Percentiles rank a stretch among this genome's conserved stretches.
Evolutionary conservation across 2,329 filamentous ascomycete genomes (phyloP).

Genomic region (Arthrobotrys pseudoclavata): DNA sequence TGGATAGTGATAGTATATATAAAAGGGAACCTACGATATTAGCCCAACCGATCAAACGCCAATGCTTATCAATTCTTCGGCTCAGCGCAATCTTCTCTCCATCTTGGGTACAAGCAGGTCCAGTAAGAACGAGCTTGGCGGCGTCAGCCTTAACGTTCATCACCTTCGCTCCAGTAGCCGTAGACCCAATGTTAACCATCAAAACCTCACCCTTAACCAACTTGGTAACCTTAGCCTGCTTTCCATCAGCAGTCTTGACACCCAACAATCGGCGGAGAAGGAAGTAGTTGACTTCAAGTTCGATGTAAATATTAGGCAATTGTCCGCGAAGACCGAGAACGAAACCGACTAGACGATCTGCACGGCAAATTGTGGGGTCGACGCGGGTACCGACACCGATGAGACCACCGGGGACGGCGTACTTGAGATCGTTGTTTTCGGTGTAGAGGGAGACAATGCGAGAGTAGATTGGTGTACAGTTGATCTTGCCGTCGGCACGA

Average conservation of each 20-base stretch:
- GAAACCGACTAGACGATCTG: constrained; percentile 98
- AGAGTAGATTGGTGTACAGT: constrained; percentile 97
- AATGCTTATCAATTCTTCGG: constrained; percentile 98
- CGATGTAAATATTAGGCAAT: constrained; percentile 96
- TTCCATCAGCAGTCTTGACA: constrained; percentile 97
- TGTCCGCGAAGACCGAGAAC: constrained; percentile 94
- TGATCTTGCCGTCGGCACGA: constrained; percentile 91
- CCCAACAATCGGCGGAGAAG: constrained; percentile 91
- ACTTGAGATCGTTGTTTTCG: constrained; percentile 98
- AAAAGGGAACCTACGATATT: constrained; percentile 73
- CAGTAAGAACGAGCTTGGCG: constrained; percentile 92
- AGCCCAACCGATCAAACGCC: constrained; percentile 93
- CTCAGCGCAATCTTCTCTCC: constrained; percentile 98
- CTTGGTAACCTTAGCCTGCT: constrained; percentile 99
- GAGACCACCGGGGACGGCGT: constrained; percentile 95
- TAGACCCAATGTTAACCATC: constrained; percentile 99
- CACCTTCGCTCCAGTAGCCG: constrained; percentile 96
- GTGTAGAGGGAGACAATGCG: constrained; percentile 95
- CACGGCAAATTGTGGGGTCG: constrained; percentile 97
- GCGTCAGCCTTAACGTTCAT: constrained; percentile 97
- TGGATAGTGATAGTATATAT: constrained; percentile 7
- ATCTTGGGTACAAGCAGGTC: constrained; percentile 94
- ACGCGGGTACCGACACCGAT: constrained; percentile 98
- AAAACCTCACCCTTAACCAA: constrained; percentile 98
- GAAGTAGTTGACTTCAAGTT: constrained; percentile 99